These are phyloP conservation scores for Ophiostoma novo-ulmi DNA, from an alignment of 2,329 filamentous ascomycete genomes.

Conservation along the genomic window DNA sequence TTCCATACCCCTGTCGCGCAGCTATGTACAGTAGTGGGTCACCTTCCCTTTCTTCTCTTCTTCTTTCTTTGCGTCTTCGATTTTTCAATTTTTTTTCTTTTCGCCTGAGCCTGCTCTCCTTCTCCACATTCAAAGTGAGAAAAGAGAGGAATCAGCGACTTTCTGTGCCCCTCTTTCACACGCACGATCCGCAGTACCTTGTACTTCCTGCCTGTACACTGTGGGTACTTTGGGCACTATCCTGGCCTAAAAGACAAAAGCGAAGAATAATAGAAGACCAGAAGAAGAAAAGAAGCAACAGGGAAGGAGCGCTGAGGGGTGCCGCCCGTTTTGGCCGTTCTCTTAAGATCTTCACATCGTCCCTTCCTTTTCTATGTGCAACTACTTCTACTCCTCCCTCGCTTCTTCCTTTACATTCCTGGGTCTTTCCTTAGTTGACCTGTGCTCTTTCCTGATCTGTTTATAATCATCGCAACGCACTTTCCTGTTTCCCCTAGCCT, in stretches of 20 bases:
- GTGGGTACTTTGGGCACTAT: neutral
- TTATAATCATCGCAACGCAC: neutral
- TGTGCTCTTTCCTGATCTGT: constrained; percentile 10
- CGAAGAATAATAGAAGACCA: constrained; percentile 3
- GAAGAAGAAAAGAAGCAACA: neutral
- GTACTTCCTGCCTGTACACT: neutral
- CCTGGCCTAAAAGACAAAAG: neutral
- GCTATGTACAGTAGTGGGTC: neutral
- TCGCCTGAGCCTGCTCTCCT: neutral
- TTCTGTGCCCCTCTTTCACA: neutral
- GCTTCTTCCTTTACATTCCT: neutral
- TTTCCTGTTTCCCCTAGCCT: neutral
- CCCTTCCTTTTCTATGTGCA: neutral
- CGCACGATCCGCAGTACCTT: neutral
- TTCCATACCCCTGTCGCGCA: neutral
- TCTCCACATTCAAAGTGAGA: neutral
- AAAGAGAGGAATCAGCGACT: neutral
- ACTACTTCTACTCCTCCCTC: neutral
- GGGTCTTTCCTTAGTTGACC: neutral
- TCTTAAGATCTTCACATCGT: constrained; percentile 1
- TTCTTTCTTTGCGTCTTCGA: constrained; percentile 5
- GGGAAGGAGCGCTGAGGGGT: neutral
- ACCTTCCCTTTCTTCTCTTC: neutral
- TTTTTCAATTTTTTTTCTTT: neutral
- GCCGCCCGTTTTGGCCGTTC: neutral